Percentiles rank a stretch among this genome's conserved stretches.
phyloP scores from a whole-genome alignment of 257 asterid genomes.

The Primulina eburnea region DNA sequence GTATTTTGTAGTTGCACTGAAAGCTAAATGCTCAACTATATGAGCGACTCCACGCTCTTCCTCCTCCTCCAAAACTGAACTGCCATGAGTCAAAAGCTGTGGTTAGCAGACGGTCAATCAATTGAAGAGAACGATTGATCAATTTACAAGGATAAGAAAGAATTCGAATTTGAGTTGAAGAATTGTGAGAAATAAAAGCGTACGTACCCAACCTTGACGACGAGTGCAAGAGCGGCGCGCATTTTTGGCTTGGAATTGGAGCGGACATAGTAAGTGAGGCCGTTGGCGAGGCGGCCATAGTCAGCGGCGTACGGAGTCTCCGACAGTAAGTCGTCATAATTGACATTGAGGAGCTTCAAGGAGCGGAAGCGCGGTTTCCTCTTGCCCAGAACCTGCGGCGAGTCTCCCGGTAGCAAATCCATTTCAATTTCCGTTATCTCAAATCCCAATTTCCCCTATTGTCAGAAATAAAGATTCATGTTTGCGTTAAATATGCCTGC shows the following conservation, averaged over 20 bases:
- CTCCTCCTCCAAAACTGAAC: slow-evolving; percentile 97
- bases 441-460: too few relatives aligned
- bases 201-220: slow-evolving; percentile 85
- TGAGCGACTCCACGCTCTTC: slow-evolving; percentile 99
- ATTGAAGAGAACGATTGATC: slow-evolving; percentile 9
- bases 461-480: too few relatives aligned
- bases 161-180: not conserved
- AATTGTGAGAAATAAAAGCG: not conserved
- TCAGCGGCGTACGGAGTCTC: slow-evolving; percentile 72
- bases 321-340: slow-evolving; percentile 60
- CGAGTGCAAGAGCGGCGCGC: slow-evolving; percentile 97
- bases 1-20: slow-evolving; percentile 89
- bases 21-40: slow-evolving; percentile 93
- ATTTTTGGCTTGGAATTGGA: slow-evolving; percentile 87
- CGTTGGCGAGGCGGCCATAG: slow-evolving; percentile 78
- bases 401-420: too few relatives aligned
- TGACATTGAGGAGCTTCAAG: slow-evolving; percentile 68
- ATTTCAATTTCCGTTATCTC: too few relatives aligned
- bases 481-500: too few relatives aligned
- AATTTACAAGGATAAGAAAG: not conserved
- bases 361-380: slow-evolving; percentile 55
- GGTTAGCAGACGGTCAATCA: slow-evolving; percentile 32
- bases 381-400: too few relatives aligned
- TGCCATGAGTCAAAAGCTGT: slow-evolving; percentile 51
- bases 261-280: slow-evolving; percentile 84